Base-by-base conservation (phyloP, 2,329 filamentous ascomycete species). In the Monosporascus sp. region DNA sequence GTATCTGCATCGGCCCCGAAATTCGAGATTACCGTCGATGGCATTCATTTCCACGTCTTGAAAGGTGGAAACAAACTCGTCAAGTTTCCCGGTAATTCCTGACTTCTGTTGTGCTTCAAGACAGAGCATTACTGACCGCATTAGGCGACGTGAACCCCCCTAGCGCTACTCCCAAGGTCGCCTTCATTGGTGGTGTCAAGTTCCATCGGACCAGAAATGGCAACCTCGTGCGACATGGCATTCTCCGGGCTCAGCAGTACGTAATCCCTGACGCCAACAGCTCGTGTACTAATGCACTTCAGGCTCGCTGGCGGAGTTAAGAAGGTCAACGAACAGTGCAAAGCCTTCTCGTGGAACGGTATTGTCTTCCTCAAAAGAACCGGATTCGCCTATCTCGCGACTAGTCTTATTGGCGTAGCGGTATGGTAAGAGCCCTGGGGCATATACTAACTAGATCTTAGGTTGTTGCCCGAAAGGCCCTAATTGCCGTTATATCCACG, bases 191-290 rank as follows among this genome's bases (percentile, higher is more conserved):
- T 50, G 89, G 90, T 43, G 88, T 96, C 63, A 85, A 82, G 59
- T 96, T 96, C 67, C 80, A 90, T 63, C 83, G 91, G 60, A 96
- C 89, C 70, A 95, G 93, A 69, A 88, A 87, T 62, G 91, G 91
- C 57, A 96, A 96, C 62, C 80, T 96, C 26, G 87, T 92, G 65
- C 87, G 90, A 52, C 81, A 88, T 64, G 85, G 88, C 58, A 78
- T 91, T 52, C 81, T 93, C 55, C 85, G 86, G 68, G 85, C 85
- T 58, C 87, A 89, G 70, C 86, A 83, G 89, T 93, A 83, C 72
- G 85, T 79, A 49, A 31, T 54, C 17, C n/a, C 24, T 22, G 14
- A 8, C 14, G 52, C 60, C 55, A 50, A 47, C 55, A 38, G 22
- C 7, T 48, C 49, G 24, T 53, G 52, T 54, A 55, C 63, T 66